Base-by-base conservation (phyloP, 129 eudicot species). In the Dittrichia graveolens region DNA sequence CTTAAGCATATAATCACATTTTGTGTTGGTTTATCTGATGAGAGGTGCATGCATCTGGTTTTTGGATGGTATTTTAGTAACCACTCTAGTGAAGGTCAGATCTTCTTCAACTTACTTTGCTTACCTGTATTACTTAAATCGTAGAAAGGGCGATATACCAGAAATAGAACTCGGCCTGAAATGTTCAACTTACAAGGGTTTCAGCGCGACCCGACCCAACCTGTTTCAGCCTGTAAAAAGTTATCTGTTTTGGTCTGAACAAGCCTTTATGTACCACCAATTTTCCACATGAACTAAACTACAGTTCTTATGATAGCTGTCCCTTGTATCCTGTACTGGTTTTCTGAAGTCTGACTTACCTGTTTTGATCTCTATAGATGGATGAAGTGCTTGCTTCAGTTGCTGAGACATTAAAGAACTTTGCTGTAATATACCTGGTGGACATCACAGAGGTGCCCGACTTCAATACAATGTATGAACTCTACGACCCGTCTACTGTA, bases 361-460 rank as follows among this genome's bases (percentile, higher is more conserved):
- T 39, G 5, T 11, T 55, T 57, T 69, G 16, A 50, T 12, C 40
- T 18, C 43, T 49, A 8, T 65, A 91, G 97, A 91, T 91, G 97
- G 97, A 91, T 74, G 98, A 92, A 79, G 91, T 87, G 73, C 81
- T 92, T 63, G 80, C 96, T 72, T 85, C 96, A 43, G 98, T 92
- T 65, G 98, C 98, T 1, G 96, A 87, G 69, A 89, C 91, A 2
- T 61, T 87, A 41, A 87, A 85, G 78, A 87, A 87, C 83, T 90
- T 90, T 72, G 91, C 96, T 3, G 96, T 87, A 41, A 87, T 92
- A 42, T 92, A 92, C 82, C 83, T 92, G 11, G 98, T 92, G 67
- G 98, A 92, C 78, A 92, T 92, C 11, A 79, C 89, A 0, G 96
- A 89, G 79, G 98, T 92, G 50, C 98, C 96, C 0, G 96, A 92